Evolutionary conservation across 306 rosid genomes (phyloP).

Genomic region (Myrica gale): DNA sequence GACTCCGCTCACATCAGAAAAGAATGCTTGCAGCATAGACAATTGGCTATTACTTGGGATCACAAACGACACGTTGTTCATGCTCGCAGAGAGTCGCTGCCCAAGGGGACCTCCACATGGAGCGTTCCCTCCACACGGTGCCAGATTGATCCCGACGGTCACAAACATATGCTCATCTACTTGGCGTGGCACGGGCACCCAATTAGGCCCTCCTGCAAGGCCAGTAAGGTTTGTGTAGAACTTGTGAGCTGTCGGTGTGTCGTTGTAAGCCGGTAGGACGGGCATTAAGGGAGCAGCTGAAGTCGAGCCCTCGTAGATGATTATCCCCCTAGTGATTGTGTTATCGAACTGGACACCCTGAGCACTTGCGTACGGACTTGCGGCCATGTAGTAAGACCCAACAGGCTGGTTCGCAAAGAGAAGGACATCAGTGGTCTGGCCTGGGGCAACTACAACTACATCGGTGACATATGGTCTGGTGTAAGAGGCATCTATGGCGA

Average conservation of each 20-base stretch:
- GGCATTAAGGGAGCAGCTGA: conserved; percentile 46
- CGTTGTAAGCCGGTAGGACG: conserved; percentile 27
- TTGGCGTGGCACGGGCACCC: conserved; percentile 45
- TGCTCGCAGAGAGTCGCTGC: conserved; percentile 39
- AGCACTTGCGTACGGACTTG: conserved; percentile 28
- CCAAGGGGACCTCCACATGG: conserved; percentile 31
- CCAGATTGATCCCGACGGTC: conserved; percentile 38
- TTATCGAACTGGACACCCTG: not conserved
- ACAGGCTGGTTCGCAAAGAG: conserved; percentile 32
- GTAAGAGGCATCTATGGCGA: conserved; percentile 63
- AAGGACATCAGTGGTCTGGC: conserved; percentile 65
- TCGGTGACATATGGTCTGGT: conserved; percentile 49
- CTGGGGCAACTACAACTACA: conserved; percentile 44
- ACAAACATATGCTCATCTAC: conserved; percentile 63
- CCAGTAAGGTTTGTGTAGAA: conserved; percentile 45
- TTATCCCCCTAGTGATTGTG: conserved; percentile 45
- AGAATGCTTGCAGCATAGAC: conserved; percentile 58
- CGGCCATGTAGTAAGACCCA: conserved; percentile 72
- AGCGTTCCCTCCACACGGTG: conserved; percentile 21
- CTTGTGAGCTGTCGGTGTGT: conserved; percentile 51
- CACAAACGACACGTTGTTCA: conserved; percentile 45
- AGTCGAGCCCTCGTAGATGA: conserved; percentile 35
- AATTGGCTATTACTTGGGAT: conserved; percentile 24
- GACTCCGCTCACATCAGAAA: conserved; percentile 33
- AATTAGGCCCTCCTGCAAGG: conserved; percentile 45